Conservation (phyloP, 352 stramenopile genomes). For the Phytophthora litchii region DNA sequence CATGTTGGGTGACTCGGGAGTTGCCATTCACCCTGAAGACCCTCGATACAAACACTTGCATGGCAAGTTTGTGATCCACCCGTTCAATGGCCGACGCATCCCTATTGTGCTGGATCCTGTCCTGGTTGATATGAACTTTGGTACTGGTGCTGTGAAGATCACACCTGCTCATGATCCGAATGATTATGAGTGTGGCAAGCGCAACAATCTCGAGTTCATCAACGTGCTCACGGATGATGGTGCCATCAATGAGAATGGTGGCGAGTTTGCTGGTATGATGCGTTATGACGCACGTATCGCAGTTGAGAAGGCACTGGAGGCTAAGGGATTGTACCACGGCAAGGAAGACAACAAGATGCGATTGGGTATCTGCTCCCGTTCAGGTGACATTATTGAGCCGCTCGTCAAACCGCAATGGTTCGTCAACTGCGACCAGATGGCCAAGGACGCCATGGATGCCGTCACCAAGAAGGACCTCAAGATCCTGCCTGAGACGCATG, state of each 20-base stretch:
- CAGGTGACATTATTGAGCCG: constrained; percentile 99
- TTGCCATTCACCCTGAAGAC: constrained; percentile 99
- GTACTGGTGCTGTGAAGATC: constrained; percentile 99
- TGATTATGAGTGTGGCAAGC: constrained; percentile 98
- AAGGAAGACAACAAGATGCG: constrained; percentile 99
- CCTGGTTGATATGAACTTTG: constrained; percentile 99
- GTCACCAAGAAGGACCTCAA: constrained; percentile 84
- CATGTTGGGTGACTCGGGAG: constrained; percentile 98
- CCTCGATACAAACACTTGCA: constrained; percentile 98
- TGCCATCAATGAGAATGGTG: constrained; percentile 95
- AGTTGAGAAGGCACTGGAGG: constrained; percentile 92
- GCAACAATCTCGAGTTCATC: constrained; percentile 97
- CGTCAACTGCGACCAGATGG: constrained; percentile 89
- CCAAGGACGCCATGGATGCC: constrained; percentile 80
- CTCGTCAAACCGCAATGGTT: constrained; percentile 99
- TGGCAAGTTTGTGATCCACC: constrained; percentile 97
- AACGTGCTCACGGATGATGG: constrained; percentile 97
- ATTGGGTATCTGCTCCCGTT: constrained; percentile 97
- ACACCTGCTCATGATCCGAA: constrained; percentile 99
- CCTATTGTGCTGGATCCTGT: constrained; percentile 96
- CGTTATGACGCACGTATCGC: constrained; percentile 90
- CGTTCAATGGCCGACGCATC: constrained; percentile 97
- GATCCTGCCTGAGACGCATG: constrained; percentile 84
- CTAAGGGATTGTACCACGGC: constrained; percentile 94
- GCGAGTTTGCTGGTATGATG: constrained; percentile 86